Percentiles rank a stretch among this genome's conserved stretches.
These are phyloP conservation scores for Ochetophila trinervis DNA, from an alignment of 306 rosid species.

Conservation along the genomic window DNA sequence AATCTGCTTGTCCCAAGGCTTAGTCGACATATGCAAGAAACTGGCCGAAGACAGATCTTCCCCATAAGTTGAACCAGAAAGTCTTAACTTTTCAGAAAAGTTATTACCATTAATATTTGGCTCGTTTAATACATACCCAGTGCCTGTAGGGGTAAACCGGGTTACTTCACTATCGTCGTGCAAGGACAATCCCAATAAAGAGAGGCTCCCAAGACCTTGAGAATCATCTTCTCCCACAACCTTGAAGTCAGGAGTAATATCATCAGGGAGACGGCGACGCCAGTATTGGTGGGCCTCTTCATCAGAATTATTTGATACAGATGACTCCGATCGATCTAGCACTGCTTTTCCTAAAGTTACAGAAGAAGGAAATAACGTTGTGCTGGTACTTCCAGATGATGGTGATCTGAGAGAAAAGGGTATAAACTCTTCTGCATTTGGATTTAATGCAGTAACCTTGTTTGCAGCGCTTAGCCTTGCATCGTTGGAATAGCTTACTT, in stretches of 20 bases:
- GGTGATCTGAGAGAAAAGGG: conserved; percentile 76
- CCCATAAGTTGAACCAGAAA: conserved; percentile 54
- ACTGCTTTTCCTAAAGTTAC: conserved; percentile 76
- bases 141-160: conserved; percentile 49
- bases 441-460: conserved; percentile 69
- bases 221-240: conserved; percentile 78
- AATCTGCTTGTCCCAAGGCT: conserved; percentile 75
- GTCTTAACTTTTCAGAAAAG: conserved; percentile 58
- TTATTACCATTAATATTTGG: conserved; percentile 52
- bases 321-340: conserved; percentile 79
- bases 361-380: conserved; percentile 39
- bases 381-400: conserved; percentile 60
- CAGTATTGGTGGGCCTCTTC: conserved; percentile 91
- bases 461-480: conserved; percentile 43
- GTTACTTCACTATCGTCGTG: conserved; percentile 57
- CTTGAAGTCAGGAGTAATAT: conserved; percentile 93
- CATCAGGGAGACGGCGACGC: conserved; percentile 97
- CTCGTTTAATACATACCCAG: conserved; percentile 60
- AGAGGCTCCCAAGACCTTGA: conserved; percentile 58
- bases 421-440: conserved; percentile 95
- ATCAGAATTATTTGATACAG: conserved; percentile 76
- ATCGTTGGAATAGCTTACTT: conserved; percentile 46
- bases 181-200: conserved; percentile 70
- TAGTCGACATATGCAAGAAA: conserved; percentile 49
- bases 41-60: conserved; percentile 61